Base-by-base conservation (phyloP, 768 basidiomycete species). In the Mycena sanguinolenta region DNA sequence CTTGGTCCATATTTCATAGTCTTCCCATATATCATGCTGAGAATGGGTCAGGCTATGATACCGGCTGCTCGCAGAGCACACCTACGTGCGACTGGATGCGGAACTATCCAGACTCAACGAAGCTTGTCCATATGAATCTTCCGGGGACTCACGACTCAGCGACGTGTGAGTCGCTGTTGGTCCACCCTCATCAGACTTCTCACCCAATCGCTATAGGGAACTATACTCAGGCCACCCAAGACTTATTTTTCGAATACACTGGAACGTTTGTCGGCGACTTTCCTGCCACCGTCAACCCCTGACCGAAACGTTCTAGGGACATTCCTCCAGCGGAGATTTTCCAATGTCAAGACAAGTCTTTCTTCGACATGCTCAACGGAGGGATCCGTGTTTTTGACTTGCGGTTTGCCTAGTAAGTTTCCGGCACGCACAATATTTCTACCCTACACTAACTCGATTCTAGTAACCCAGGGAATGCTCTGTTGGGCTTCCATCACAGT, bases 71-170 rank as follows among this genome's bases (percentile, higher is more conserved):
- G 2, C 46, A 34, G 16, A 57, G 30, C 28, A 66, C 17, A 54
- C 61, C 66, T 25, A 75, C 76, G 21, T 77, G 76, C 72, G 72
- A 77, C 57, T 76, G 76, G 78, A 76, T 79, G 79, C 67, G 71
- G 19, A 72, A 69, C 30, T 64, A 71, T 34, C 66, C 72, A 27
- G 78, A 79, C 63, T 44, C 64, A n/a, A 80, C 77, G 6, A 63
- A 68, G 52, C 50, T 80, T 28, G 71, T 74, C 27, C 63, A 69
- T 36, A 75, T 79, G 72, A 79, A 76, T 54, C 63, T 80, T 19
- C 79, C 79, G 4, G 79, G 79, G 14, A 79, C 78, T 0, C 79
- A 80, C 66, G 79, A 80, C 72, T 72, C 78, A 2, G 61, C 73
- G 28, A 77, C 79, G 6, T 76, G 74, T 75, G 28, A 21, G 61